Evolutionary conservation across 1,284 basidiomycete genomes (phyloP).

Genomic region (Austroboletus sp.): DNA sequence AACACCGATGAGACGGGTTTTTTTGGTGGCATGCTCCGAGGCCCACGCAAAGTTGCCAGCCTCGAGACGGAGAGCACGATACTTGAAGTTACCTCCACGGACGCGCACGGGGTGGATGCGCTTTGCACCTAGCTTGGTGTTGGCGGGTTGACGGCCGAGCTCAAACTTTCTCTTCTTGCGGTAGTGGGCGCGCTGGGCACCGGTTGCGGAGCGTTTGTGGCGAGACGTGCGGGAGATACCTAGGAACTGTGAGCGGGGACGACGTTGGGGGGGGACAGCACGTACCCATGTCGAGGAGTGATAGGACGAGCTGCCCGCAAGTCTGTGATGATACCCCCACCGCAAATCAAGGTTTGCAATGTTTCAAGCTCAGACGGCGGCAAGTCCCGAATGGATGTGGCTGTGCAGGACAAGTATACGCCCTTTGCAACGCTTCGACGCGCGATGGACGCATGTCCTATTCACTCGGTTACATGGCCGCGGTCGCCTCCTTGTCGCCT

Average conservation of each 20-base stretch:
- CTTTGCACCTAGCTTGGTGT: slow-evolving; percentile 90
- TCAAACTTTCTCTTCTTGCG: slow-evolving; percentile 99
- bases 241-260: slow-evolving; percentile 28
- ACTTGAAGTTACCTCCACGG: slow-evolving; percentile 89
- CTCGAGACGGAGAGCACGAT: slow-evolving; percentile 89
- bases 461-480: slow-evolving; percentile 17
- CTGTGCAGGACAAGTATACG: slow-evolving; percentile 5
- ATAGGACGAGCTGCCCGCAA: slow-evolving; percentile 27
- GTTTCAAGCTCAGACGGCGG: slow-evolving; percentile 29
- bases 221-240: slow-evolving; percentile 92
- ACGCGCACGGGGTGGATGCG: slow-evolving; percentile 89
- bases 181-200: slow-evolving; percentile 90
- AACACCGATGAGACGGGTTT: slow-evolving; percentile 91
- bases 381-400: slow-evolving; percentile 18
- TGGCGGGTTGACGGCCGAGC: slow-evolving; percentile 91
- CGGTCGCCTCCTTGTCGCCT: slow-evolving; percentile 20
- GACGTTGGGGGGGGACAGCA: slow-evolving; percentile 22
- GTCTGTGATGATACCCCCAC: slow-evolving; percentile 28
- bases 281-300: slow-evolving; percentile 51
- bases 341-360: slow-evolving; percentile 31
- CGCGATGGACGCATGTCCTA: slow-evolving; percentile 19
- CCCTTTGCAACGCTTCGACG: slow-evolving; percentile 16
- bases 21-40: slow-evolving; percentile 84
- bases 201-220: slow-evolving; percentile 90
- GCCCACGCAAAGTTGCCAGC: slow-evolving; percentile 96